phyloP scores from a whole-genome alignment of 192 early-diverging fungal species.

The Paraglomus occultum region DNA sequence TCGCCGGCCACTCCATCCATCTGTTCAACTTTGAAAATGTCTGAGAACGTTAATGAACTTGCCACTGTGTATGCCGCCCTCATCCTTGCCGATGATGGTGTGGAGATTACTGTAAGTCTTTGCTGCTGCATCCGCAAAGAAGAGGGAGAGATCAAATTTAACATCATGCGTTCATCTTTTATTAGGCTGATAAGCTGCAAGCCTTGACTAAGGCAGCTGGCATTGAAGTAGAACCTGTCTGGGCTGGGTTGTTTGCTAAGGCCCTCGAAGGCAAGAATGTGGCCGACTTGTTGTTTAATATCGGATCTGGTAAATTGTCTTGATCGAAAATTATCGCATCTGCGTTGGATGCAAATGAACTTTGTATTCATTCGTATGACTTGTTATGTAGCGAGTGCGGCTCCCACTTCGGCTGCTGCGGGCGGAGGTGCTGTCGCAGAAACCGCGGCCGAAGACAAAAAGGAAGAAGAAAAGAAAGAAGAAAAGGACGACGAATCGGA shows the following conservation, averaged over 20 bases:
- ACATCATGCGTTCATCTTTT: slow-evolving; percentile 11
- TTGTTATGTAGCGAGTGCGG: slow-evolving; percentile 33
- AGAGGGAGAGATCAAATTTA: neutral
- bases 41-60: slow-evolving; percentile 49
- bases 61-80: slow-evolving; percentile 96
- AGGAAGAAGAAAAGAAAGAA: slow-evolving; percentile 53
- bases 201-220: slow-evolving; percentile 90
- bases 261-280: slow-evolving; percentile 94
- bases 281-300: slow-evolving; percentile 84
- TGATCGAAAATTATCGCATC: too few species aligned
- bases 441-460: slow-evolving; percentile 45
- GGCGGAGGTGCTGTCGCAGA: slow-evolving; percentile 39
- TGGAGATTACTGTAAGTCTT: slow-evolving; percentile 89
- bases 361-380: too few species aligned
- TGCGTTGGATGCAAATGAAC: too few species aligned
- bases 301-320: slow-evolving; percentile 59
- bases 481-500: slow-evolving; percentile 79
- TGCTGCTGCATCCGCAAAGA: neutral
- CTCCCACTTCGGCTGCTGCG: slow-evolving; percentile 43
- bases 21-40: neutral
- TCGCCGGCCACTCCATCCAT: too few species aligned
- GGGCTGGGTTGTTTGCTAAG: slow-evolving; percentile 97
- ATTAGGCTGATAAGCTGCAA: slow-evolving; percentile 89
- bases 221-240: slow-evolving; percentile 90
- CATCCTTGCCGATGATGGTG: slow-evolving; percentile 97